These are phyloP conservation scores for Yamadazyma philogaea DNA, from an alignment of 805 yeast genomes.

Conservation along the genomic window DNA sequence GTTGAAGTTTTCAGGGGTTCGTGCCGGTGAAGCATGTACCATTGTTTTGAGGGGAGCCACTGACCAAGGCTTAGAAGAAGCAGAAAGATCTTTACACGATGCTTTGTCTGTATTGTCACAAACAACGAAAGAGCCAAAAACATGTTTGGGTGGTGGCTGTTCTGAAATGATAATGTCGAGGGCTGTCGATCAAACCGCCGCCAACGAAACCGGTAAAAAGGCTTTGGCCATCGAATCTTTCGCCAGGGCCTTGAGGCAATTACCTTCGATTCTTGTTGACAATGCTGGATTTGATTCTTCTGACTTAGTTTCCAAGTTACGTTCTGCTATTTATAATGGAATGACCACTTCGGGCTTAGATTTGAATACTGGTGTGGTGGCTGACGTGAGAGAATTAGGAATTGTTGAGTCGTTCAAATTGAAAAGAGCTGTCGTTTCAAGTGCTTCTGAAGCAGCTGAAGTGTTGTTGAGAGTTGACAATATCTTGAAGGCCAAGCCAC, in stretches of 20 bases:
- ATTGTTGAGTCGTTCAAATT: constrained; percentile 90
- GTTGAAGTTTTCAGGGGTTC: constrained; percentile 92
- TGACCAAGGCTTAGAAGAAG: constrained; percentile 46
- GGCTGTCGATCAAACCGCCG: constrained; percentile 91
- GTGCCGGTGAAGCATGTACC: constrained; percentile 94
- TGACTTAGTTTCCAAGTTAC: constrained; percentile 84
- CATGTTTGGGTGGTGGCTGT: constrained; percentile 93
- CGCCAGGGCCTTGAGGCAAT: constrained; percentile 89
- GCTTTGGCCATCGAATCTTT: constrained; percentile 92
- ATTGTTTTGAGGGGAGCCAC: constrained; percentile 73
- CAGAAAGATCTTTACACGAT: constrained; percentile 69
- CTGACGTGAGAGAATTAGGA: constrained; percentile 93
- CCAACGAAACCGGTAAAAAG: constrained; percentile 88
- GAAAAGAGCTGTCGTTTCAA: constrained; percentile 88
- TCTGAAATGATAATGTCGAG: constrained; percentile 89
- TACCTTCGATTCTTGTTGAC: constrained; percentile 94
- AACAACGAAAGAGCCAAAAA: constrained; percentile 88
- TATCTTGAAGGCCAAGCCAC: constrained; percentile 93
- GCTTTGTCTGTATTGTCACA: constrained; percentile 94
- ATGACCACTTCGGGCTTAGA: constrained; percentile 90
- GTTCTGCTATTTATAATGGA: constrained; percentile 90
- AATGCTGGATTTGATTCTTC: constrained; percentile 96
- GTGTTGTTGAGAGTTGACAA: constrained; percentile 93
- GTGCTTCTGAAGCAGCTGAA: constrained; percentile 98
- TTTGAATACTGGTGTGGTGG: constrained; percentile 76